Evolutionary conservation across 331 rosid genomes (phyloP), one percentile per base, ranked within the genome.

Genomic region (Malus hybrid): DNA sequence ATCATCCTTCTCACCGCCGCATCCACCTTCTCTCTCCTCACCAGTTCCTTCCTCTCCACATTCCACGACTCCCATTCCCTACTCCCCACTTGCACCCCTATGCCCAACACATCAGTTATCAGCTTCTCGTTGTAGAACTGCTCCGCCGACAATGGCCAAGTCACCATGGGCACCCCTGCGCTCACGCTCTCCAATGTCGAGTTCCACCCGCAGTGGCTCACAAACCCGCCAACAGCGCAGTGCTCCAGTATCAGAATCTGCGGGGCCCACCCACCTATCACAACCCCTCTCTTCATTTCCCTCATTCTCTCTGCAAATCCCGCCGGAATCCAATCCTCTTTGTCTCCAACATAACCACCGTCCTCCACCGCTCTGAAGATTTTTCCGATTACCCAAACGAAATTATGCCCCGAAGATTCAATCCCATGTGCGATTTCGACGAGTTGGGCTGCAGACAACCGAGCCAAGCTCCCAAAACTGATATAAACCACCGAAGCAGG

Each of bases 401-500:
- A 30, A 30, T 30, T 30, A 30, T 30, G 32, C 32, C 32, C 32
- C 5, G 32, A 30, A 30, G 32, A 30, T 30, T 30, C 32, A 30
- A 30, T 30, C 32, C 32, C 32, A 30, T 30, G 32, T 30, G 32
- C 32, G 32, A 30, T 30, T 30, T 30, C 32, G 32, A 30, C 32
- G 32, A 30, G 32, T 30, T 30, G 32, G 32, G 32, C 32, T 30
- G 32, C 32, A 30, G 32, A 30, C 32, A 30, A 30, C 32, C 32
- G 32, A 30, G 32, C 32, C 32, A 30, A 30, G 32, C 32, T 30
- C 32, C 32, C 82, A 13, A 83, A 83, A 53, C 81, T 60, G 5
- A 79, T 24, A 32, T 83, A 79, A 34, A 83, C 58, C 6, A 76
- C 79, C 4, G 86, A 83, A n/a, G 34, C n/a, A 0, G 63, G 60